phyloP scores from a whole-genome alignment of 2,329 filamentous ascomycete genomes.

The Fusarium transvaalense region DNA sequence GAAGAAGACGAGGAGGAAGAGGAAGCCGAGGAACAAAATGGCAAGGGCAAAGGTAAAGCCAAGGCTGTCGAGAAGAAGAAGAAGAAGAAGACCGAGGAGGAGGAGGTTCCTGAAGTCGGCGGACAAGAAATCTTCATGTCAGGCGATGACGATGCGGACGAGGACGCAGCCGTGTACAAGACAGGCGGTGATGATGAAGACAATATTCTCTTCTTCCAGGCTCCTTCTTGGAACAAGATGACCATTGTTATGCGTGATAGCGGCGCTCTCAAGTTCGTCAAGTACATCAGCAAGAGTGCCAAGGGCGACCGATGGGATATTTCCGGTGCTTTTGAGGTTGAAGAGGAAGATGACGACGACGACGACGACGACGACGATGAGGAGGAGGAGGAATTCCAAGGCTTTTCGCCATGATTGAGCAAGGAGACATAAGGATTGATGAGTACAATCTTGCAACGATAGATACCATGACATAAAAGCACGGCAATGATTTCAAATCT shows the following conservation, averaged over 20 bases:
- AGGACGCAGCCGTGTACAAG: conserved; percentile 91
- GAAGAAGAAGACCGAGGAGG: conserved; percentile 16
- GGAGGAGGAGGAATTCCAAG: conserved; percentile 67
- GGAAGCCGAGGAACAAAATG: conserved; percentile 51
- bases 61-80: conserved; percentile 27
- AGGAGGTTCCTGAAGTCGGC: conserved; percentile 70
- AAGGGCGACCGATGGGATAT: conserved; percentile 95
- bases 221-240: conserved; percentile 86
- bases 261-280: conserved; percentile 91
- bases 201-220: conserved; percentile 74
- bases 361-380: conserved; percentile 55
- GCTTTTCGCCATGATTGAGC: conserved; percentile 62
- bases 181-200: conserved; percentile 79
- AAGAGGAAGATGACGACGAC: conserved; percentile 63
- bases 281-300: conserved; percentile 88
- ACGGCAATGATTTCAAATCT: conserved; percentile 18
- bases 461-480: conserved; percentile 41
- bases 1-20: conserved; percentile 57
- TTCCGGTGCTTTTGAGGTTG: conserved; percentile 80
- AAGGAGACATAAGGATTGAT: conserved; percentile 29
- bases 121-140: conserved; percentile 96
- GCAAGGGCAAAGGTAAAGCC: conserved; percentile 49
- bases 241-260: conserved; percentile 89
- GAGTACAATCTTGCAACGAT: conserved; percentile 22
- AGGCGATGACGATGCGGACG: conserved; percentile 76